phyloP scores from a whole-genome alignment of 2,329 filamentous ascomycete genomes.

The Aspergillus sergii region DNA sequence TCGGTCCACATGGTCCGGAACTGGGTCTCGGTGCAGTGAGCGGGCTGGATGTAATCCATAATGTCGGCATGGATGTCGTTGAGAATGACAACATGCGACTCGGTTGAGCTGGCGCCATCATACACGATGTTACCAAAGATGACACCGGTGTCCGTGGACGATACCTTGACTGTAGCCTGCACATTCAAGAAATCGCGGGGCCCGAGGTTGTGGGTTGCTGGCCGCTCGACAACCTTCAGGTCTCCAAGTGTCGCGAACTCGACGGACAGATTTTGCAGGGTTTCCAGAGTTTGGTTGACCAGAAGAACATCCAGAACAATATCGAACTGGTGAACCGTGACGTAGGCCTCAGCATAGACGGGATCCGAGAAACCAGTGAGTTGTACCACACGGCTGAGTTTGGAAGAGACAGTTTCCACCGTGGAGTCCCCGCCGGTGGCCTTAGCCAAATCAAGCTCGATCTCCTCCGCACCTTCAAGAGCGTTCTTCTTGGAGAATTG shows the following conservation, averaged over 20 bases:
- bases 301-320: slow-evolving; percentile 95
- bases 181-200: slow-evolving; percentile 98
- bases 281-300: slow-evolving; percentile 96
- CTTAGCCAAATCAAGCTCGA: slow-evolving; percentile 87
- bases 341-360: slow-evolving; percentile 98
- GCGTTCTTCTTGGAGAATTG: slow-evolving; percentile 92
- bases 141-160: slow-evolving; percentile 94
- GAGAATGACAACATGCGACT: slow-evolving; percentile 94
- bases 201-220: slow-evolving; percentile 92
- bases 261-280: slow-evolving; percentile 92
- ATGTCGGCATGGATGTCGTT: slow-evolving; percentile 99
- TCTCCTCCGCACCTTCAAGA: slow-evolving; percentile 78
- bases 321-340: slow-evolving; percentile 98
- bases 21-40: slow-evolving; percentile 93
- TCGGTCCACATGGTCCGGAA: slow-evolving; percentile 99
- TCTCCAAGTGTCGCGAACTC: slow-evolving; percentile 98
- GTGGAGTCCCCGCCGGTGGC: slow-evolving; percentile 88
- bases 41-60: slow-evolving; percentile 99
- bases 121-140: slow-evolving; percentile 99
- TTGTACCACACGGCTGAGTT: slow-evolving; percentile 94
- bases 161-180: slow-evolving; percentile 98
- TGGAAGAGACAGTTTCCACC: slow-evolving; percentile 85
- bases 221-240: slow-evolving; percentile 94
- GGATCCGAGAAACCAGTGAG: slow-evolving; percentile 97
- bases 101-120: slow-evolving; percentile 86